Conservation (phyloP, 805 yeast species). For the Candida koratica region DNA sequence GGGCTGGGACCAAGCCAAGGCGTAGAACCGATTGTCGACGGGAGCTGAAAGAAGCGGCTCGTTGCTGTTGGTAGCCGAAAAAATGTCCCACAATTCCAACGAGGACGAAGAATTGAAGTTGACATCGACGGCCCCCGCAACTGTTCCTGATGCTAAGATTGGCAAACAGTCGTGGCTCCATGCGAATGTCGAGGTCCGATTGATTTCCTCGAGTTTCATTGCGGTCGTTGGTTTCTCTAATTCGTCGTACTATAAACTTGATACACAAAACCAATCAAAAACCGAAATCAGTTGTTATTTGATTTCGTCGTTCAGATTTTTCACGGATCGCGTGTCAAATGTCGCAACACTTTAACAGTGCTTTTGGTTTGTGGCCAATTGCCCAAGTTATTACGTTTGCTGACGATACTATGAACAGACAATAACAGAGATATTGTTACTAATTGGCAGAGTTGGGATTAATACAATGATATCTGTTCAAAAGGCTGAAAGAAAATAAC, state of each 20-base stretch:
- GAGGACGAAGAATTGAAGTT: slow-evolving; percentile 74
- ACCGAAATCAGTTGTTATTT: not conserved
- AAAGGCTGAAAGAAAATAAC: too few relatives aligned
- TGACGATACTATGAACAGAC: too few relatives aligned
- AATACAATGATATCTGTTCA: too few relatives aligned
- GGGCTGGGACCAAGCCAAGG: slow-evolving; percentile 76
- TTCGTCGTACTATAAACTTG: too few relatives aligned
- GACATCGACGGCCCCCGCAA: slow-evolving; percentile 93
- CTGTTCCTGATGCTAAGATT: slow-evolving; percentile 81
- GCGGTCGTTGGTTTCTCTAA: not conserved
- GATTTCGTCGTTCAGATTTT: slow-evolving; percentile 5
- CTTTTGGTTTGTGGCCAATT: too few relatives aligned
- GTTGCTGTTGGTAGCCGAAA: slow-evolving; percentile 30
- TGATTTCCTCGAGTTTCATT: slow-evolving; percentile 83
- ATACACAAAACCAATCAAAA: not conserved
- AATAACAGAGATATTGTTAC: too few relatives aligned
- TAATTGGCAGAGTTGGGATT: too few relatives aligned
- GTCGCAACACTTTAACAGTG: too few relatives aligned
- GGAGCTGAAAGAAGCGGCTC: slow-evolving; percentile 34
- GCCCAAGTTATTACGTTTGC: too few relatives aligned
- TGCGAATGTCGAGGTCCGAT: slow-evolving; percentile 89
- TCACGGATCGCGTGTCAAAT: slow-evolving; percentile 4
- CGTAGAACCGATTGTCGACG: slow-evolving; percentile 54
- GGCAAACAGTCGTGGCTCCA: slow-evolving; percentile 84
- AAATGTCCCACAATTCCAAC: slow-evolving; percentile 77